Evolutionary conservation across 2,329 filamentous ascomycete genomes (phyloP), one percentile per base, ranked within the genome.

Genomic region (Rugonectria rugulosa): DNA sequence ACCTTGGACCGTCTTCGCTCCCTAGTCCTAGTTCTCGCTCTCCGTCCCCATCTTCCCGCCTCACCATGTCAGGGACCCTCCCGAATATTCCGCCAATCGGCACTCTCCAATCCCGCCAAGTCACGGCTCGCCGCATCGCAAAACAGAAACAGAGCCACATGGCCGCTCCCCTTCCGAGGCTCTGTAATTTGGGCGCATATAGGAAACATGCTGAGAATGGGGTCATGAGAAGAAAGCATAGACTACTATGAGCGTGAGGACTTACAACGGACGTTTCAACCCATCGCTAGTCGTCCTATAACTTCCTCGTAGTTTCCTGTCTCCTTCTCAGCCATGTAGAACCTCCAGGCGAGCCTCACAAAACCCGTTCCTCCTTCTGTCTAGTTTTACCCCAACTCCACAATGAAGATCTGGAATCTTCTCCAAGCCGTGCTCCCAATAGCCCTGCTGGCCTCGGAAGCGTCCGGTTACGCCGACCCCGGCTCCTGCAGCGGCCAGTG

Each of bases 401-500:
- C 10, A 6, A 60, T 60, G 57, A 60, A 51, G 43, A 23, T 49
- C 50, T 58, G 50, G 50, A 52, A 17, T 29, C 26, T 60, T 27
- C 17, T 60, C n/a, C 45, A 26, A 34, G 21, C 55, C 8, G n/a
- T 58, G 15, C 29, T 58, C 8, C 43, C 47, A 11, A 3, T 55
- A 19, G 48, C 47, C 26, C 34, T 58, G 29, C 27, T 55, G 46
- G 51, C 32, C 43, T 20, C 42, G 5, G 26, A 50, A 53, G 64
- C 88, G 85, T 41, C 75, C 20, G 51, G 38, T 15, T 56, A 19
- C 31, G 64, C 68, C 23, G 63, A 71, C 29, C 75, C 75, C 3
- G 72, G 71, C 5, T 53, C 72, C 9, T 78, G 76, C 61, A 71
- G 67, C 27, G 74, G 74, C 20, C 56, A 67, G 24, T 77, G 75